These are phyloP conservation scores for Cylindrodendrum hubeiense DNA, from an alignment of 2,329 filamentous ascomycete genomes.

Conservation along the genomic window DNA sequence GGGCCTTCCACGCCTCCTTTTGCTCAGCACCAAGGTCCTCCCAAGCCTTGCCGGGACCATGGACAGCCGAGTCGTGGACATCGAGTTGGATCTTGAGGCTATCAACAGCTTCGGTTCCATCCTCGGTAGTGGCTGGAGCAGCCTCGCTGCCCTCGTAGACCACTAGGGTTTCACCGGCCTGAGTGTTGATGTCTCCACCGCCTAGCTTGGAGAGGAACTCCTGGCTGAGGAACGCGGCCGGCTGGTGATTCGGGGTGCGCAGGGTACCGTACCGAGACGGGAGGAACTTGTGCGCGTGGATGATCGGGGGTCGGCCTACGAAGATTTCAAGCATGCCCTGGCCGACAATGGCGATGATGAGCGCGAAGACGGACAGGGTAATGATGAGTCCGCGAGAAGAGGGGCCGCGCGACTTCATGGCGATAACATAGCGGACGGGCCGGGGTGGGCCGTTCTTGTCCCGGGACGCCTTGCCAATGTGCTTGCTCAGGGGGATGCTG, in stretches of 20 bases:
- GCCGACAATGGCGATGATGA: constrained; percentile 72
- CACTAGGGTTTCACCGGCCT: constrained; percentile 55
- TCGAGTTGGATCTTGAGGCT: constrained; percentile 53
- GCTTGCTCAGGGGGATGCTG: constrained; percentile 75
- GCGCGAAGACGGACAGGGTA: constrained; percentile 66
- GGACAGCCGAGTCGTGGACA: constrained; percentile 60
- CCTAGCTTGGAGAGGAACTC: constrained; percentile 54
- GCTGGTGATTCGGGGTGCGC: constrained; percentile 41
- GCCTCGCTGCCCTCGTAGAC: constrained; percentile 46
- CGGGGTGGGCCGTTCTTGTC: constrained; percentile 56
- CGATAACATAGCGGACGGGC: constrained; percentile 78
- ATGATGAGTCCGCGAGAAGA: constrained; percentile 65
- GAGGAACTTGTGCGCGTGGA: constrained; percentile 68
- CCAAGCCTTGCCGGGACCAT: constrained; percentile 73
- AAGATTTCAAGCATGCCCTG: constrained; percentile 75
- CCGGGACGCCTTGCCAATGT: constrained; percentile 52
- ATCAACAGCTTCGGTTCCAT: constrained; percentile 29
- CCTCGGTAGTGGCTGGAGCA: constrained; percentile 31
- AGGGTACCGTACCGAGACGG: constrained; percentile 58
- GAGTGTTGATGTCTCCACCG: constrained; percentile 46
- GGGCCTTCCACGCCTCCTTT: constrained; percentile 76
- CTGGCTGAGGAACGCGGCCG: constrained; percentile 43
- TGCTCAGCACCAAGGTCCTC: constrained; percentile 75
- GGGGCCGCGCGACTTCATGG: constrained; percentile 65
- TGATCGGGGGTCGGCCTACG: constrained; percentile 66